Evolutionary conservation across 176 grass and related monocot genomes (phyloP).

Genomic region (Carex pumila): DNA sequence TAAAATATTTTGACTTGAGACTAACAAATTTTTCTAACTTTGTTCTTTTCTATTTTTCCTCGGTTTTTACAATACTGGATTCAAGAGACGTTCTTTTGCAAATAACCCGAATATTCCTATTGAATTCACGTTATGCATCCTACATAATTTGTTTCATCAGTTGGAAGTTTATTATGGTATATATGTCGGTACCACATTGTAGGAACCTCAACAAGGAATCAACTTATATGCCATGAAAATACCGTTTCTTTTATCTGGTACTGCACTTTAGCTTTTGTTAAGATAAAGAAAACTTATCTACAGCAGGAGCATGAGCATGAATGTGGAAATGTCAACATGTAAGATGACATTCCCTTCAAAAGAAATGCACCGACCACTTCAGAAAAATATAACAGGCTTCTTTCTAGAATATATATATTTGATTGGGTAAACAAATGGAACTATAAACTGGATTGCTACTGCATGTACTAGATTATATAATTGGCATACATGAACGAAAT

Average conservation of each 20-base stretch:
- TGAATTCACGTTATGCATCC: background rate
- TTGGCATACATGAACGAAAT: background rate
- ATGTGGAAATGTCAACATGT: conserved; percentile 17
- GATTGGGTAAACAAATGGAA: background rate
- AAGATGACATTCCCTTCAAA: conserved; percentile 7
- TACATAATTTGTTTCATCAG: background rate
- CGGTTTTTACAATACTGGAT: background rate
- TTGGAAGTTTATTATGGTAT: background rate
- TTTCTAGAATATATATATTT: background rate
- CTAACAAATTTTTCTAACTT: background rate
- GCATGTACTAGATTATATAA: background rate
- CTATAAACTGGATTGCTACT: background rate
- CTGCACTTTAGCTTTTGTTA: background rate
- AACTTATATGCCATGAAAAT: background rate
- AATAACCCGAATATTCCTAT: background rate
- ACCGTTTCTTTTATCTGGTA: background rate
- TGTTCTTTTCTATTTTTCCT: background rate
- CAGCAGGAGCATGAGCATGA: background rate
- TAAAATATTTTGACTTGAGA: background rate
- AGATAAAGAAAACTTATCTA: background rate
- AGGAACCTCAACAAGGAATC: background rate
- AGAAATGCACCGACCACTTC: background rate
- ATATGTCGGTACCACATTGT: background rate
- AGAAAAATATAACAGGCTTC: background rate
- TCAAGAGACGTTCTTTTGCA: background rate